phyloP scores from a whole-genome alignment of 2,329 filamentous ascomycete genomes.

The Drechslerella stenobrocha region DNA sequence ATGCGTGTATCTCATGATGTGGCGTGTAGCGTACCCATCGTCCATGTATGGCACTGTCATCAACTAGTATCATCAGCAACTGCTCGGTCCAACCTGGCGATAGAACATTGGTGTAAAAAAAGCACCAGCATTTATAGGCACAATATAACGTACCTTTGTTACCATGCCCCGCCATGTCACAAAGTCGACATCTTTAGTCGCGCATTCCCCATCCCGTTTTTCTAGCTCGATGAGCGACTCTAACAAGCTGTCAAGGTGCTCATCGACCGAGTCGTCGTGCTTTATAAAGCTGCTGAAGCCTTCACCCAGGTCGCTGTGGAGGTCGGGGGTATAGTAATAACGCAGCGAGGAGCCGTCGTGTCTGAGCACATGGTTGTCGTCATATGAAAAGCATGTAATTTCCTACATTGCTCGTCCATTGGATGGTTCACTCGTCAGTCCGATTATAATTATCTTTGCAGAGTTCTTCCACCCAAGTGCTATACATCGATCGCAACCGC shows the following conservation, averaged over 20 bases:
- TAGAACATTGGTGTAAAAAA: too few relatives aligned
- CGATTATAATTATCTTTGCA: too few relatives aligned
- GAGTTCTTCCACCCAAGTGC: too few relatives aligned
- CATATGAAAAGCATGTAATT: constrained; percentile 90
- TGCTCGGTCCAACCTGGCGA: too few relatives aligned
- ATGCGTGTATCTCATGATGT: constrained; percentile 7
- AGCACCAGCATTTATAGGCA: too few relatives aligned
- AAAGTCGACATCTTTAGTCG: constrained; percentile 67
- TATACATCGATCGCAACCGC: too few relatives aligned
- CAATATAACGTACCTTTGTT: constrained; percentile 75
- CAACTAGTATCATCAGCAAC: constrained; percentile 63
- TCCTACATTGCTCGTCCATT: constrained; percentile 63
- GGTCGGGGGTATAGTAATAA: constrained; percentile 79
- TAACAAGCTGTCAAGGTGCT: constrained; percentile 83
- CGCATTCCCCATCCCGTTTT: constrained; percentile 67
- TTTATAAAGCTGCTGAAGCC: constrained; percentile 84
- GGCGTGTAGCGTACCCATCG: constrained; percentile 65
- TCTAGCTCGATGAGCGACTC: constrained; percentile 75
- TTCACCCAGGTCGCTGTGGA: constrained; percentile 73
- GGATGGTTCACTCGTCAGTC: constrained; percentile 1
- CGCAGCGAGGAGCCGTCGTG: constrained; percentile 77
- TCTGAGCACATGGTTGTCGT: constrained; percentile 75
- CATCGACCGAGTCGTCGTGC: constrained; percentile 78
- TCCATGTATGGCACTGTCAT: constrained; percentile 78
- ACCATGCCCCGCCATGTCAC: constrained; percentile 98